Base-by-base conservation (phyloP, 176 grass and related monocot genomes). In the Tuctoria greenei region DNA sequence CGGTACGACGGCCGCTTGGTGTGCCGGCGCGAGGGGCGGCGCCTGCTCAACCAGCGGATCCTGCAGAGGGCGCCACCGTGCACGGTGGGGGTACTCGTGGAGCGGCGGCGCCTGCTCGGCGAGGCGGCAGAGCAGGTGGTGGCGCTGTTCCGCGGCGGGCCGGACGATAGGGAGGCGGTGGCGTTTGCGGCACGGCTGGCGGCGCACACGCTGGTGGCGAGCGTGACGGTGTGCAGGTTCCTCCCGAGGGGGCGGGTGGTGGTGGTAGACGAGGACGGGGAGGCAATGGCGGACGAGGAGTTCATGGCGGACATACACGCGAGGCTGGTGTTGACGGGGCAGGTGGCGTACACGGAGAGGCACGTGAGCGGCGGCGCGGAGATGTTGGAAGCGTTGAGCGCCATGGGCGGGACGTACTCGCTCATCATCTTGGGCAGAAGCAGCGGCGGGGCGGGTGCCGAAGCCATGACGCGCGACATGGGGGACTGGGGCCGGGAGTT, bases 61-160 rank as follows among this genome's bases (percentile, higher is more conserved):
- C 27, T 96, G 24, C 58, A 84, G 5, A 51, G 75, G 45, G 66
- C 84, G 52, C 87, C 84, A 45, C 87, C 87, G 0, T 96, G 93
- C 84, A 90, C 93, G 4, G 74, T 92, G 7, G 93, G 89, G 40
- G 68, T 96, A 63, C 69, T 96, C 57, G 84, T 87, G 6, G 89
- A 96, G 55, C 55, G 55, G 54, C 89, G 89, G 0, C 84, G 37
- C 11, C 27, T 85, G 4, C 60, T 21, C 10, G 18, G 5, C 6
- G 43, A 27, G 39, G 41, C 25, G 1, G 70, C 58, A 0, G 84
- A 79, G 5, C 44, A 64, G n/a, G 89, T 96, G 40, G 84, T 62
- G 4, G 86, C 86, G 5, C 25, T 96, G 66, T 96, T 96, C 73
- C 69, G 89, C 3, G 89, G 89, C 7, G 92, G 92, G 2, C 74